phyloP scores from a whole-genome alignment of 164 flowering plant species.

The Chimonanthus praecox region DNA sequence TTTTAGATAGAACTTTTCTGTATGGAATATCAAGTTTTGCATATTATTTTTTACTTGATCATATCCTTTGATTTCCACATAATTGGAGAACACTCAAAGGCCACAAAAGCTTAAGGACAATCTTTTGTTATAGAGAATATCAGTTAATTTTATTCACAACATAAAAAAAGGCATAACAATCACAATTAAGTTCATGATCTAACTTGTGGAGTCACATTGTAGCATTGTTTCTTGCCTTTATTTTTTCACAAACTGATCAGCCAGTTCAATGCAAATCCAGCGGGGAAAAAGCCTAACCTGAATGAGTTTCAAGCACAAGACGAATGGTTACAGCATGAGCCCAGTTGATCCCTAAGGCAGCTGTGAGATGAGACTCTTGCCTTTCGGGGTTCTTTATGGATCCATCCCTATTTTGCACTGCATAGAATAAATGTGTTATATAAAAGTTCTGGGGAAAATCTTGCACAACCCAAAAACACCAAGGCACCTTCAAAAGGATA shows the following conservation, averaged over 20 bases:
- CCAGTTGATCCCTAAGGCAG: conserved; percentile 80
- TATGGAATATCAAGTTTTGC: no score
- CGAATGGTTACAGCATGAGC: conserved; percentile 84
- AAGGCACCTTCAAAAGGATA: conserved; percentile 64
- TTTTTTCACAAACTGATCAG: not conserved
- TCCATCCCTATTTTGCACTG: conserved; percentile 34
- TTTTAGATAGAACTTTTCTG: no score
- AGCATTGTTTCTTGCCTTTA: not conserved
- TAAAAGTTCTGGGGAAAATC: conserved; percentile 5
- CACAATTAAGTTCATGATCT: not conserved
- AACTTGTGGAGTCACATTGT: not conserved
- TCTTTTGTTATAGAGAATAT: no score
- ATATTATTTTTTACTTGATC: no score
- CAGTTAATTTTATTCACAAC: not conserved
- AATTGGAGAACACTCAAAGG: no score
- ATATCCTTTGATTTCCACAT: no score
- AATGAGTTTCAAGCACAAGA: conserved; percentile 64
- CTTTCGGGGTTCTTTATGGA: conserved; percentile 22
- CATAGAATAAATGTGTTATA: conserved; percentile 8
- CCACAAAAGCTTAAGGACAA: no score
- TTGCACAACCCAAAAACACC: not conserved
- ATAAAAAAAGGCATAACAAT: not conserved
- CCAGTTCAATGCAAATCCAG: not conserved
- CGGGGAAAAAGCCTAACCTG: conserved; percentile 36
- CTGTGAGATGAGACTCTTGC: conserved; percentile 61